Base-by-base conservation (phyloP, 2,329 filamentous ascomycete species). In the Lasiodiplodia sp. region DNA sequence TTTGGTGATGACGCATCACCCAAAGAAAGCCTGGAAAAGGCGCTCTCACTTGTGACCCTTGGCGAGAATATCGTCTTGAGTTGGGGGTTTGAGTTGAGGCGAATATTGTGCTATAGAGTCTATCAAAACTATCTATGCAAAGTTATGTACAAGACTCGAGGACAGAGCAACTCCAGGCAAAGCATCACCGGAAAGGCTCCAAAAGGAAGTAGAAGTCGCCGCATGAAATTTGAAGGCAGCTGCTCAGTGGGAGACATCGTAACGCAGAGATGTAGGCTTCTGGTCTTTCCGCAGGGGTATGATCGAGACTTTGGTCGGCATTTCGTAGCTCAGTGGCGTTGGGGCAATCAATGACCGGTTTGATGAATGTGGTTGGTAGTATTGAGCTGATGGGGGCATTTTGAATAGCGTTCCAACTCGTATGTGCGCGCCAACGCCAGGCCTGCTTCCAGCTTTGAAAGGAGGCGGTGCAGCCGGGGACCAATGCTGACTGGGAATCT, bases 91-190 rank as follows among this genome's bases (percentile, higher is more conserved):
- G 51, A 53, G 3, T 53, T 3, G 2, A 11, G 23, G 51, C 10
- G 7, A 7, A 53, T 23, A 28, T 53, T 11, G 23, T 53, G 12
- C 21, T 53, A 53, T 28, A 0, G 23, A 53, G 21, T n/a, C 51
- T 53, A 53, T 11, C 51, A 40, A 40, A 40, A 40, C 38, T 16
- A 65, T 65, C 60, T n/a, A 21, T 6, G 16, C 53, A 56, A 11
- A 21, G n/a, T 56, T 37, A 56, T 31, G 21, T 53, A 53, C 51
- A 53, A 53, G 23, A 53, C 51, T 25, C 14, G 51, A 53, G 21
- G 21, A 5, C 6, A 16, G 2, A 25, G 3, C 51, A 53, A 14
- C 51, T 16, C 51, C 51, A 53, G 12, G 16, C 51, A 53, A 53
- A 25, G 10, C 51, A 25, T 53, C n/a, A 53, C 23, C 51, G 5